Evolutionary conservation across 331 rosid genomes (phyloP).

Genomic region (Arachis monticola): DNA sequence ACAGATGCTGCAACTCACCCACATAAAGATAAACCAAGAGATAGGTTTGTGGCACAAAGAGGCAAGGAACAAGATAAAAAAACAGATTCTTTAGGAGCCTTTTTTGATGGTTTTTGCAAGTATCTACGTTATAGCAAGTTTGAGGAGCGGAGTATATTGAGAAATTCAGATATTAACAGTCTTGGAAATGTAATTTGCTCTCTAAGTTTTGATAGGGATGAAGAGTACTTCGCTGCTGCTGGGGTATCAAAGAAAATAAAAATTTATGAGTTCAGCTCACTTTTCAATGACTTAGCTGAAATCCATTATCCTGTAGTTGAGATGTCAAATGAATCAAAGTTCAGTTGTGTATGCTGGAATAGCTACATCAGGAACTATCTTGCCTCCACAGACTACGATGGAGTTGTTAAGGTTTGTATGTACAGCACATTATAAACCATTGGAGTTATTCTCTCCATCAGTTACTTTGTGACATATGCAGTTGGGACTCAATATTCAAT

Average conservation of each 20-base stretch:
- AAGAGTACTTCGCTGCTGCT: constrained; percentile 83
- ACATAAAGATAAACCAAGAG: constrained; percentile 53
- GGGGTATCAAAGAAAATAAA: constrained; percentile 84
- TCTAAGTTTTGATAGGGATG: constrained; percentile 80
- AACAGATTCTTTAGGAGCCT: constrained; percentile 61
- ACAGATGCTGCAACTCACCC: constrained; percentile 45
- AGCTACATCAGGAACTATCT: constrained; percentile 77
- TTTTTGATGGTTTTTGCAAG: constrained; percentile 83
- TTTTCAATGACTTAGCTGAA: constrained; percentile 61
- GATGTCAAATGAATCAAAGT: constrained; percentile 74
- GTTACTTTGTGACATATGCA: constrained; percentile 15
- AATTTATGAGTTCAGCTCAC: constrained; percentile 67
- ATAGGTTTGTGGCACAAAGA: constrained; percentile 44
- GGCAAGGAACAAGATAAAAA: constrained; percentile 47
- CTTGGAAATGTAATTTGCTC: constrained; percentile 70
- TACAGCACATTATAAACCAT: constrained; percentile 18
- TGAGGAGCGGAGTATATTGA: constrained; percentile 68
- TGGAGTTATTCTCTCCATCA: constrained; percentile 3
- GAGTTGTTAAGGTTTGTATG: constrained; percentile 73
- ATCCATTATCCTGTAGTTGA: constrained; percentile 78
- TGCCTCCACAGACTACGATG: constrained; percentile 86
- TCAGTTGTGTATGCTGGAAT: constrained; percentile 89
- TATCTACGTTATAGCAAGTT: constrained; percentile 78
- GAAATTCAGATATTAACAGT: constrained; percentile 70
- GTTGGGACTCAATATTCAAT: constrained; percentile 10